Conservation (phyloP, 2,329 filamentous ascomycete genomes). For the Sarocladium strictum region DNA sequence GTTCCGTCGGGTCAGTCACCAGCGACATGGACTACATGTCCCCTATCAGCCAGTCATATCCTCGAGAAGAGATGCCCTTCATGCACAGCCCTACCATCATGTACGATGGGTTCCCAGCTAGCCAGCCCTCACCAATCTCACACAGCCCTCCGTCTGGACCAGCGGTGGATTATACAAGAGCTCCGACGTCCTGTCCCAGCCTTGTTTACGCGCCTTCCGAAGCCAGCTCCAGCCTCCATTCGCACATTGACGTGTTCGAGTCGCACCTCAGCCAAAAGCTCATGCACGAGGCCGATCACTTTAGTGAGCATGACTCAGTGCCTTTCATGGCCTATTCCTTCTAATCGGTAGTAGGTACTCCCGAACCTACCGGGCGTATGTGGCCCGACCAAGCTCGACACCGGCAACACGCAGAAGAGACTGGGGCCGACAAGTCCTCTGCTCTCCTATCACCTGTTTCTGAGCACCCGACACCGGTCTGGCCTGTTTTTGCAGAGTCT, state of each 20-base stretch:
- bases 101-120: slow-evolving; percentile 48
- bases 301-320: slow-evolving; percentile 41
- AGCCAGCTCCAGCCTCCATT: slow-evolving; percentile 52
- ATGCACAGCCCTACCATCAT: slow-evolving; percentile 50
- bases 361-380: slow-evolving; percentile 40
- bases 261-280: slow-evolving; percentile 46
- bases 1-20: slow-evolving; percentile 47
- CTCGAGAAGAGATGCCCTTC: slow-evolving; percentile 51
- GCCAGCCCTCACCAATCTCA: slow-evolving; percentile 46
- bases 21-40: slow-evolving; percentile 60
- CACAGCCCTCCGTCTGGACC: slow-evolving; percentile 51
- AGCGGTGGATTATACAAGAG: slow-evolving; percentile 49
- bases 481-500: slow-evolving; percentile 35
- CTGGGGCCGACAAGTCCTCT: neutral
- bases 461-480: slow-evolving; percentile 38
- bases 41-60: slow-evolving; percentile 51
- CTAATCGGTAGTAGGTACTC: slow-evolving; percentile 39
- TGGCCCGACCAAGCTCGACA: slow-evolving; percentile 40
- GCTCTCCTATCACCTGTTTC: slow-evolving; percentile 29
- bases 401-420: slow-evolving; percentile 30
- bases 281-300: slow-evolving; percentile 44
- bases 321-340: slow-evolving; percentile 28
- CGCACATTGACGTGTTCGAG: slow-evolving; percentile 54
- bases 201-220: slow-evolving; percentile 57
- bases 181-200: slow-evolving; percentile 55